A percentile compares a stretch with the other conserved stretches of the same genome.
These are phyloP conservation scores for Cyclocybe cylindracea DNA, from an alignment of 768 basidiomycete species.

Conservation along the genomic window DNA sequence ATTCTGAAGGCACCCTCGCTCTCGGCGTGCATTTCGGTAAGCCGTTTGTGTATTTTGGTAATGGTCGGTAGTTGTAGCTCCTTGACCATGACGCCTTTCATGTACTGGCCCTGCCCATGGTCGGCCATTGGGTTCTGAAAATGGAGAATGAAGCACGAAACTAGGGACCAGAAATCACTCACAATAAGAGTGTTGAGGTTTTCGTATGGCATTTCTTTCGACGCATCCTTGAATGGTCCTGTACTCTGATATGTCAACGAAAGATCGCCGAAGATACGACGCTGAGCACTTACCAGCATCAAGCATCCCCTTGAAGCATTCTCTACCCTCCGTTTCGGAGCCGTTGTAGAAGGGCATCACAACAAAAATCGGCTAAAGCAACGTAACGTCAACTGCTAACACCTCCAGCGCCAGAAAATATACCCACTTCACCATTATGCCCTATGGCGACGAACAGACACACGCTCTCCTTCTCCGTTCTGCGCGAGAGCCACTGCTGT, in stretches of 20 bases:
- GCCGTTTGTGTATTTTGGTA: slow-evolving; percentile 23
- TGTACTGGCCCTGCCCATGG: slow-evolving; percentile 37
- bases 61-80: slow-evolving; percentile 24
- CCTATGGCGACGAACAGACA: slow-evolving; percentile 29
- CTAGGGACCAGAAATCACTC: not conserved
- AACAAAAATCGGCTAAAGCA: slow-evolving; percentile 35
- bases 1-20: slow-evolving; percentile 22
- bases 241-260: too few species aligned
- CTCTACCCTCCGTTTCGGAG: slow-evolving; percentile 43
- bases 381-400: not conserved
- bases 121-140: slow-evolving; percentile 32
- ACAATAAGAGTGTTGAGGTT: slow-evolving; percentile 41
- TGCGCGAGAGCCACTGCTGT: slow-evolving; percentile 34
- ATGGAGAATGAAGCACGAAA: not conserved
- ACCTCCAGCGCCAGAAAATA: not conserved
- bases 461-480: slow-evolving; percentile 37
- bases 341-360: slow-evolving; percentile 48
- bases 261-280: not conserved
- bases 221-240: slow-evolving; percentile 36
- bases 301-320: slow-evolving; percentile 42
- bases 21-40: slow-evolving; percentile 18
- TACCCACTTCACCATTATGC: slow-evolving; percentile 34
- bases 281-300: slow-evolving; percentile 36
- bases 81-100: slow-evolving; percentile 38
- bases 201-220: slow-evolving; percentile 47